phyloP scores from a whole-genome alignment of 2,329 filamentous ascomycete genomes.

The Diaporthe sp. region DNA sequence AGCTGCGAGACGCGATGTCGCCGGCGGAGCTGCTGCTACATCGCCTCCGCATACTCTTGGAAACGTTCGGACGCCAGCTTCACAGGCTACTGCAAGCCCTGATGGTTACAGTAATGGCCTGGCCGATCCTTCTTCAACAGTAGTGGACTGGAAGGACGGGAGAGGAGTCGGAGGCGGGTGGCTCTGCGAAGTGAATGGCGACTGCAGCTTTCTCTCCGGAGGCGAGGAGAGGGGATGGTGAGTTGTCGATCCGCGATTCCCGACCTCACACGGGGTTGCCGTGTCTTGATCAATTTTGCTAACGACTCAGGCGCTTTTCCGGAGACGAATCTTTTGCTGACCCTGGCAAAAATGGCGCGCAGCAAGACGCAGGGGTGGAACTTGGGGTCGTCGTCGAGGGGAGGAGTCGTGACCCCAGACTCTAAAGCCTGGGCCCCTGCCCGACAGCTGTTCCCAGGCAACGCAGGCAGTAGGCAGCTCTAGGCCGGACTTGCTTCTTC shows the following conservation, averaged over 20 bases:
- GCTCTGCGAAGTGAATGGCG: constrained; percentile 83
- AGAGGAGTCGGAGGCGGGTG: constrained; percentile 81
- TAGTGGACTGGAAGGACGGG: constrained; percentile 66
- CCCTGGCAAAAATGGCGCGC: constrained; percentile 39
- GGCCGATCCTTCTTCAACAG: constrained; percentile 37
- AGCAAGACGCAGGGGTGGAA: constrained; percentile 48
- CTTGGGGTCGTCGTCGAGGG: constrained; percentile 51
- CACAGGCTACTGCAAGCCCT: constrained; percentile 37
- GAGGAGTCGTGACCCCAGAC: constrained; percentile 29
- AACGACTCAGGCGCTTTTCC: constrained; percentile 51
- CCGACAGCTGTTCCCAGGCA: not conserved
- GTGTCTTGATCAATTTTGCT: constrained; percentile 24
- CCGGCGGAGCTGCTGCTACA: not conserved
- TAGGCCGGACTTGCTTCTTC: constrained; percentile 2
- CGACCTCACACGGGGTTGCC: constrained; percentile 14
- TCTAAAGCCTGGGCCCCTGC: constrained; percentile 32
- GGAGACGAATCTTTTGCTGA: constrained; percentile 56
- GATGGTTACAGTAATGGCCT: constrained; percentile 42
- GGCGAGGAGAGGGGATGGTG: constrained; percentile 93
- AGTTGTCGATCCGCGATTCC: constrained; percentile 47
- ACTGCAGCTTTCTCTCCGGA: constrained; percentile 83
- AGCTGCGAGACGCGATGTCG: not conserved
- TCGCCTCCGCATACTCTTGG: not conserved
- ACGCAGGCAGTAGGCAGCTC: not conserved
- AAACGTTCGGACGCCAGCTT: not conserved